Base-by-base conservation (phyloP, 352 stramenopile genomes). In the Phytophthora ohioensis region DNA sequence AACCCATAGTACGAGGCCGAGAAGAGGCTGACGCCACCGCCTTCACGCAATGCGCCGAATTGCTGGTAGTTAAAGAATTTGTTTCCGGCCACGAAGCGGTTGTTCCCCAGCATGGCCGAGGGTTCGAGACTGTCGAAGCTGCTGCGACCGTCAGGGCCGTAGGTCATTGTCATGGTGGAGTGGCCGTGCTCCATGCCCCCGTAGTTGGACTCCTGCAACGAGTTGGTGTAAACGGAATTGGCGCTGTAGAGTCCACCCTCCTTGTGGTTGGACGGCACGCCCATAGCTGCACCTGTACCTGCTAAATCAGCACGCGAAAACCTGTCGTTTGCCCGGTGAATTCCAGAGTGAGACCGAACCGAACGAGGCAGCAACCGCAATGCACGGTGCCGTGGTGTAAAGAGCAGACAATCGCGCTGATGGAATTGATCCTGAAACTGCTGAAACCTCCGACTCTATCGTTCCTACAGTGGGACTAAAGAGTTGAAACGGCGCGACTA, bases 61-160 rank as follows among this genome's bases (percentile, higher is more conserved):
- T 87, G 75, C 56, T 93, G 81, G 57, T 91, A 88, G 61, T 90
- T 90, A 64, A 89, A 92, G 58, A 91, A 90, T 57, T 92, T 84
- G 52, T 87, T 85, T 41, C 86, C 86, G 1, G 84, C 79, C 59
- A 93, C 80, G 72, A 84, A 84, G 15, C 76, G 67, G 54, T 84
- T 81, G 67, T 75, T 78, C 49, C 61, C 64, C 17, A 72, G 41
- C 56, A 78, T 63, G 36, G 53, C 69, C 39, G 58, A 55, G 36
- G 64, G 76, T 43, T 80, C 72, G 51, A 69, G 32, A 42, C 69
- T 82, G 36, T 81, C 76, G 32, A 73, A 64, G 48, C 61, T 76
- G 53, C 39, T 62, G 58, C 70, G 69, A 8, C 60, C 62, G 32
- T 78, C 69, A 5, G 66, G 48, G 12, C 68, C 65, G 43, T 73